These are phyloP conservation scores for Penicillium aurantiogriseum DNA, from an alignment of 2,329 filamentous ascomycete species.

Conservation along the genomic window DNA sequence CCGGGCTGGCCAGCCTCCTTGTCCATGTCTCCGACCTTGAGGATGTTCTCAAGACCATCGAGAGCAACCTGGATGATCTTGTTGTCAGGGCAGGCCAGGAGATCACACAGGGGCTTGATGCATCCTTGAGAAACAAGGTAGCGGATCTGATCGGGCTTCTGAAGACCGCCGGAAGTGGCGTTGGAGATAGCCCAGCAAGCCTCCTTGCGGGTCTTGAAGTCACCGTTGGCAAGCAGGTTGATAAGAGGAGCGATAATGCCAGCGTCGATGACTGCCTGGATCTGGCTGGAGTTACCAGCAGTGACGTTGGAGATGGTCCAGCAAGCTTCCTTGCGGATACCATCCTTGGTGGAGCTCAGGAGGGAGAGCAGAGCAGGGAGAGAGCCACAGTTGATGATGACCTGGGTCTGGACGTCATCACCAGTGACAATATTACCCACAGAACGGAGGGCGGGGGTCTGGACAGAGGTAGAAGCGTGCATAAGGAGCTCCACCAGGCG, in stretches of 20 bases:
- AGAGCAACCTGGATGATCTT: conserved; percentile 99
- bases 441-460: conserved; percentile 93
- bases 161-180: conserved; percentile 91
- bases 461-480: conserved; percentile 96
- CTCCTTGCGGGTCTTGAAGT: conserved; percentile 98
- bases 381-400: conserved; percentile 98
- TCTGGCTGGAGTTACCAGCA: conserved; percentile 95
- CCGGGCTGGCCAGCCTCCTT: conserved; percentile 70
- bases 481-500: conserved; percentile 95
- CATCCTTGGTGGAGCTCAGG: conserved; percentile 95
- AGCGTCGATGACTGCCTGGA: conserved; percentile 93
- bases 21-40: conserved; percentile 98
- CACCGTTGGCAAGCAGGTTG: conserved; percentile 91
- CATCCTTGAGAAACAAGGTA: conserved; percentile 91
- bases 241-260: conserved; percentile 96
- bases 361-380: conserved; percentile 89
- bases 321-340: conserved; percentile 98
- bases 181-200: conserved; percentile 99
- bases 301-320: conserved; percentile 99
- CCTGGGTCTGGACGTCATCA: conserved; percentile 97
- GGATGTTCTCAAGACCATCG: conserved; percentile 96
- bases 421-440: conserved; percentile 99
- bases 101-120: conserved; percentile 95
- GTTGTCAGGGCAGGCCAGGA: conserved; percentile 94
- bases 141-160: conserved; percentile 98